Base-by-base conservation (phyloP, 306 rosid genomes). In the Dalbergia cultrata region DNA sequence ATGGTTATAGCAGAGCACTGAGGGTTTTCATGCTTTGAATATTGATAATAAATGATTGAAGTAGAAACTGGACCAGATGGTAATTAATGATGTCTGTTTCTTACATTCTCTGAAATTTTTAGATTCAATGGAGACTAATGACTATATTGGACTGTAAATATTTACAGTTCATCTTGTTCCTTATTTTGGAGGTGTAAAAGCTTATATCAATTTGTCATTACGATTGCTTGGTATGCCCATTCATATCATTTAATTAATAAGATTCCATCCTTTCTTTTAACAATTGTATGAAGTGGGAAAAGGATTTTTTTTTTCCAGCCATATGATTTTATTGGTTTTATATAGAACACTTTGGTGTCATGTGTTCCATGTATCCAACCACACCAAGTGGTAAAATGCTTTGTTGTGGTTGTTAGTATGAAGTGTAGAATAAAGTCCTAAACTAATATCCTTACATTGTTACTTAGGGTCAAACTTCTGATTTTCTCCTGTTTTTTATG, bases 181-280 rank as follows among this genome's bases (percentile, higher is more conserved):
- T 75, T 75, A 34, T 60, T n/a, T 18, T 49, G 65, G 71, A 67
- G 47, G 35, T 67, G 44, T 61, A 62, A 5, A 81, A 67, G 22
- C 71, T 68, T 3, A 59, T 57, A 57, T 59, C 22, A 57, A 44
- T 17, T 63, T 81, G 31, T 67, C 57, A 21, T 34, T 62, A 19
- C 33, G 67, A 63, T 74, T 74, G 78, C 19, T 82, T 78, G 59
- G n/a, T 74, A 47, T 37, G 22, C 57, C 58, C 49, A 43, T 64
- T 66, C 43, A 37, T 53, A 43, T 70, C 12, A 17, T 44, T 49
- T 76, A 45, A 53, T 44, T 76, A 41, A 43, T 72, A 59, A 74
- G 21, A 63, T 72, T 58, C 70, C 31, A 70, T 60, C 45, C 60
- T n/a, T 43, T 62, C n/a, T 26, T 35, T n/a, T 9, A 9, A 41